Percentiles rank a stretch among this genome's conserved stretches.
phyloP scores from a whole-genome alignment of 2,329 filamentous ascomycete species.

The Aspergillus quadricinctus region DNA sequence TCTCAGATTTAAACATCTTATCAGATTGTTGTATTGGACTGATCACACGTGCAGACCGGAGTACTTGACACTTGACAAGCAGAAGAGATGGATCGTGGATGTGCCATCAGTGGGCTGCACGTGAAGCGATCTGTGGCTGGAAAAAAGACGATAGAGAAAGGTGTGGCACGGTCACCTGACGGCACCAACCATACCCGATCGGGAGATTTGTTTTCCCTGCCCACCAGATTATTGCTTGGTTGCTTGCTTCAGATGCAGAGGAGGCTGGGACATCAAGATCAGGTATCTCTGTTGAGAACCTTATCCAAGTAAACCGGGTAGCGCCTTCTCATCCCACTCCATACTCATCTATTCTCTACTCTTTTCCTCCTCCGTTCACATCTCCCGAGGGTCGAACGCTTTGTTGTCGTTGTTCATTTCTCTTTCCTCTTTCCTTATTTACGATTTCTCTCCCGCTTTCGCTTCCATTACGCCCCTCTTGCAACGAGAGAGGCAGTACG shows the following conservation, averaged over 20 bases:
- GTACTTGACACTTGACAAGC: background rate
- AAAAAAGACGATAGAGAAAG: constrained; percentile 14
- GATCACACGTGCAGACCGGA: background rate
- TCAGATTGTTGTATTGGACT: background rate
- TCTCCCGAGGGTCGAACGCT: background rate
- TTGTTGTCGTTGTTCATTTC: background rate
- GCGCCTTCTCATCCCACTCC: constrained; percentile 8
- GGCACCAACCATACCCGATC: constrained; percentile 26
- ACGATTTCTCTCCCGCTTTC: background rate
- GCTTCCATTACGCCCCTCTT: background rate
- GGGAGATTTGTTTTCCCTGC: constrained; percentile 39
- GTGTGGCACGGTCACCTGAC: constrained; percentile 22
- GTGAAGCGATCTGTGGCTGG: constrained; percentile 10
- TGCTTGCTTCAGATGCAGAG: background rate
- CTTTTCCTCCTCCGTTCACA: constrained; percentile 5
- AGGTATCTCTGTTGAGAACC: background rate
- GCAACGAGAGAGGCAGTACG: background rate
- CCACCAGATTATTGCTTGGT: background rate
- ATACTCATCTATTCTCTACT: background rate
- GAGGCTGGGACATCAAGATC: background rate
- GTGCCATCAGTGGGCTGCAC: background rate
- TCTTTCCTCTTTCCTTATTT: background rate
- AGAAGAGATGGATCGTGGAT: background rate
- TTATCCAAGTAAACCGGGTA: background rate
- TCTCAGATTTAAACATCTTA: background rate